A percentile compares a stretch with the other conserved stretches of the same genome.
Conservation (phyloP, 1,284 basidiomycete species). For the Neonothopanus nambi region DNA sequence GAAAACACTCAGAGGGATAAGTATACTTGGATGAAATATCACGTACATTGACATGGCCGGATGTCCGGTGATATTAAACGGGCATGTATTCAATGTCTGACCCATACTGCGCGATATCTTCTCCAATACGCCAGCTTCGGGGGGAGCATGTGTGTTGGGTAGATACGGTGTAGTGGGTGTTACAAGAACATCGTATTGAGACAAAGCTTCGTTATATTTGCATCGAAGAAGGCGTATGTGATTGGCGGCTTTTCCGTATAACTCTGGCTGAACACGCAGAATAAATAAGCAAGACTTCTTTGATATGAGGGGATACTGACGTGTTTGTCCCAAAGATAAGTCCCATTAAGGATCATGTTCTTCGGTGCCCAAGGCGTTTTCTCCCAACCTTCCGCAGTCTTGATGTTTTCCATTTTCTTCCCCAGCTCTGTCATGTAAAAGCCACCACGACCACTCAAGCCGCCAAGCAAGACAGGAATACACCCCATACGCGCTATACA, state of each 20-base stretch:
- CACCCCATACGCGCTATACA: conserved; percentile 6
- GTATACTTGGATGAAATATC: background rate
- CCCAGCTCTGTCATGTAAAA: conserved; percentile 7
- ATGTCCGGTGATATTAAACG: conserved; percentile 14
- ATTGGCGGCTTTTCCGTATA: conserved; percentile 15
- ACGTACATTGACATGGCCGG: conserved; percentile 11
- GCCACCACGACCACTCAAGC: background rate
- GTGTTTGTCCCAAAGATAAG: conserved; percentile 7
- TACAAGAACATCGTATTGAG: conserved; percentile 10
- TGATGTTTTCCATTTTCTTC: conserved; percentile 8
- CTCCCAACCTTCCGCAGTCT: conserved; percentile 13
- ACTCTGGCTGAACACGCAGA: conserved; percentile 12
- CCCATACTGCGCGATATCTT: conserved; percentile 13
- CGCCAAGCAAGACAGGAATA: conserved; percentile 4
- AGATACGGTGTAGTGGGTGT: conserved; percentile 14
- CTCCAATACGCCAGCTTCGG: conserved; percentile 9
- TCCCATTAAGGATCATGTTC: conserved; percentile 11
- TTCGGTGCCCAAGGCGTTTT: conserved; percentile 11
- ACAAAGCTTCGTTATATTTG: conserved; percentile 11
- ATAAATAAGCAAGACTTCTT: background rate
- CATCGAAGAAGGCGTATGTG: conserved; percentile 10
- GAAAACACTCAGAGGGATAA: background rate
- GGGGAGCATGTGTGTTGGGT: conserved; percentile 5
- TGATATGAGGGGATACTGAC: background rate
- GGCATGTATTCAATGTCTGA: conserved; percentile 14